Evolutionary conservation across 805 yeast species (phyloP), one percentile per base, ranked within the genome.

Genomic region (Starmerella sp.): DNA sequence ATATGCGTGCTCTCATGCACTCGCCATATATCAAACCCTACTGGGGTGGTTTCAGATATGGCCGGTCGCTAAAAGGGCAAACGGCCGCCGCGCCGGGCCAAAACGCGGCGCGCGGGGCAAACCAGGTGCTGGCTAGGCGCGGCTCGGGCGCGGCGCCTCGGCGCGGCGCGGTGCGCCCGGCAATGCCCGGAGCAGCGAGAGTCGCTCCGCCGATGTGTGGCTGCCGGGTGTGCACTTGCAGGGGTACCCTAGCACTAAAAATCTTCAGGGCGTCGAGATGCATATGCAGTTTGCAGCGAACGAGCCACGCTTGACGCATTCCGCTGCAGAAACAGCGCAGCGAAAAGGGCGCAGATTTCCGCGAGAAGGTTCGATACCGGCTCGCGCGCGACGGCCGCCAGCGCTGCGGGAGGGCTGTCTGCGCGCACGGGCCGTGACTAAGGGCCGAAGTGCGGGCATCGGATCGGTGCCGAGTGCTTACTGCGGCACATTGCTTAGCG

Each of bases 201-300:
- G 22, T 22, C 22, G 22, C 22, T 22, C 22, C 22, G 22, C 15
- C 9, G 38, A 36, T 36, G 38, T 36, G 38, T 11, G 38, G 13
- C 38, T 7, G 9, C 7, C 13, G 38, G 11, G n/a, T 36, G 43
- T 17, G 13, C 13, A 15, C 6, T 7, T 29, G 46, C 46, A 39
- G n/a, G 29, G 15, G 5, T 39, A 39, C 43, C 43, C 43, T 39
- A 39, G n/a, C 7, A 15, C 29, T 6, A 22, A 17, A 6, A n/a
- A 5, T 39, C 29, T 17, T 13, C 43, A 39, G 29, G 29, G 43
- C 43, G 43, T 8, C 13, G 10, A 15, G 22, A 2, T 43, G 46
- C 46, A 43, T 43, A 43, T 43, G 46, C 46, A 43, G 35, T n/a
- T n/a, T 29, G 43, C 46, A 43, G 46, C 34, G 34, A 43, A 43